A percentile compares a stretch with the other conserved stretches of the same genome.
phyloP scores from a whole-genome alignment of 495 filamentous ascomycete genomes.

The Paragyromitra xinjiangensis region DNA sequence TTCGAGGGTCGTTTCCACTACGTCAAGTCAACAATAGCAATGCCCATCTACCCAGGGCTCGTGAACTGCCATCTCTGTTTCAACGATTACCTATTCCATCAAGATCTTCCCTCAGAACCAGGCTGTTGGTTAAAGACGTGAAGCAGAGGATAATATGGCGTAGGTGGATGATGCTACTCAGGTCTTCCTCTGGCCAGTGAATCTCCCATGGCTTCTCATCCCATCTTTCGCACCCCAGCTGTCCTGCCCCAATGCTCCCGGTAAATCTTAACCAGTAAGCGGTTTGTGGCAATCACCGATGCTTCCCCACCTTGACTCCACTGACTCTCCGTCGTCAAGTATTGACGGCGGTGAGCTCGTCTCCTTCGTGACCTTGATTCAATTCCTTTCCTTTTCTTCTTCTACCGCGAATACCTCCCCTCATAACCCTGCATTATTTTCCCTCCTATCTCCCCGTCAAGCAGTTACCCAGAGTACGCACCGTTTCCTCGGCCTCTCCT shows the following conservation, averaged over 20 bases:
- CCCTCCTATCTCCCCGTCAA: slow-evolving; percentile 25
- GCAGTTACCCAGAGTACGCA: slow-evolving; percentile 36
- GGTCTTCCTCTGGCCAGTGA: slow-evolving; percentile 47
- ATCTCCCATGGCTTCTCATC: slow-evolving; percentile 50
- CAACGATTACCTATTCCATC: slow-evolving; percentile 50
- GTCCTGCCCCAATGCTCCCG: slow-evolving; percentile 43
- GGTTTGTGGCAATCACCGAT: slow-evolving; percentile 52
- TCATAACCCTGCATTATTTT: slow-evolving; percentile 24
- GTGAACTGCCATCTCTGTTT: slow-evolving; percentile 42
- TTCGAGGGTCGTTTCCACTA: slow-evolving; percentile 40
- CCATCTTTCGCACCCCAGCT: slow-evolving; percentile 51
- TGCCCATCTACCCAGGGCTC: slow-evolving; percentile 42
- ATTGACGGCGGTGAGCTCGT: slow-evolving; percentile 33
- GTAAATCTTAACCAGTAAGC: slow-evolving; percentile 51
- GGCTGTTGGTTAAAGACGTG: slow-evolving; percentile 52
- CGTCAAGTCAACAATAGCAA: slow-evolving; percentile 37
- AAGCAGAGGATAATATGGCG: slow-evolving; percentile 51
- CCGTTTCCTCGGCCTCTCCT: slow-evolving; percentile 39
- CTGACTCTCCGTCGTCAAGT: slow-evolving; percentile 54
- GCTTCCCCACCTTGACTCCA: slow-evolving; percentile 53
- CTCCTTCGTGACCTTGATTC: slow-evolving; percentile 49
- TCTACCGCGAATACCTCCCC: slow-evolving; percentile 38
- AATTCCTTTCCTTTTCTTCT: slow-evolving; percentile 35
- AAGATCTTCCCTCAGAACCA: slow-evolving; percentile 47
- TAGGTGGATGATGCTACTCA: slow-evolving; percentile 53